phyloP scores from a whole-genome alignment of 2,329 filamentous ascomycete genomes.

The Pseudogymnoascus sp. region DNA sequence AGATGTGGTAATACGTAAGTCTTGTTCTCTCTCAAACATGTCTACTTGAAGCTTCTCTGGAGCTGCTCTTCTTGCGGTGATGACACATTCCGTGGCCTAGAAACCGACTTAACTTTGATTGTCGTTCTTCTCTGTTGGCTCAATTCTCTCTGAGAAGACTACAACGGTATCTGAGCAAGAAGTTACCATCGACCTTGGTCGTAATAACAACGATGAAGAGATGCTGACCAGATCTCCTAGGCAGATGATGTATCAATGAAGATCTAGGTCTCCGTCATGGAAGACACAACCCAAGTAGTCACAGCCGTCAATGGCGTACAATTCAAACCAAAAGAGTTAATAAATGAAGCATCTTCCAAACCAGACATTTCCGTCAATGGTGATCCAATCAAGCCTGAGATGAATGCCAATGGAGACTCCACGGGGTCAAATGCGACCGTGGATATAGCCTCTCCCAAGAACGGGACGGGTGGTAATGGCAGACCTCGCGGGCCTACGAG shows the following conservation, averaged over 20 bases:
- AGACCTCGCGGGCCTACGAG: slow-evolving; percentile 20
- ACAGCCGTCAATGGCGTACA: slow-evolving; percentile 8
- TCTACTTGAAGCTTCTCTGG: neutral
- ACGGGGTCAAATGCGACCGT: neutral
- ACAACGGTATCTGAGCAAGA: slow-evolving; percentile 91
- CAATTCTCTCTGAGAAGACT: slow-evolving; percentile 63
- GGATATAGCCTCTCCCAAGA: neutral
- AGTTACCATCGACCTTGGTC: slow-evolving; percentile 9
- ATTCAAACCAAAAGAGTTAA: slow-evolving; percentile 4
- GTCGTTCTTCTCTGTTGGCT: slow-evolving; percentile 54
- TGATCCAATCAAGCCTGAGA: slow-evolving; percentile 5
- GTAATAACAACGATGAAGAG: slow-evolving; percentile 10
- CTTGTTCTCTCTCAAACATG: neutral
- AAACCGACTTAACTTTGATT: slow-evolving; percentile 37
- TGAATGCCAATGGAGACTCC: neutral
- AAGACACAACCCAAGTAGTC: slow-evolving; percentile 9
- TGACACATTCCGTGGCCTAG: slow-evolving; percentile 55
- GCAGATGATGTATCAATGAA: slow-evolving; percentile 3
- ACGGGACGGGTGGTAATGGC: neutral
- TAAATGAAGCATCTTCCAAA: slow-evolving; percentile 7
- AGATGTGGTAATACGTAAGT: slow-evolving; percentile 1
- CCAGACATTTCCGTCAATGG: neutral
- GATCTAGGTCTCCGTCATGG: slow-evolving; percentile 10
- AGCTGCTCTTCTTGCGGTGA: slow-evolving; percentile 38
- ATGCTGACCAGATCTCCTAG: slow-evolving; percentile 13